Evolutionary conservation across 2,329 filamentous ascomycete genomes (phyloP).

Genomic region (Cladosporium velox): DNA sequence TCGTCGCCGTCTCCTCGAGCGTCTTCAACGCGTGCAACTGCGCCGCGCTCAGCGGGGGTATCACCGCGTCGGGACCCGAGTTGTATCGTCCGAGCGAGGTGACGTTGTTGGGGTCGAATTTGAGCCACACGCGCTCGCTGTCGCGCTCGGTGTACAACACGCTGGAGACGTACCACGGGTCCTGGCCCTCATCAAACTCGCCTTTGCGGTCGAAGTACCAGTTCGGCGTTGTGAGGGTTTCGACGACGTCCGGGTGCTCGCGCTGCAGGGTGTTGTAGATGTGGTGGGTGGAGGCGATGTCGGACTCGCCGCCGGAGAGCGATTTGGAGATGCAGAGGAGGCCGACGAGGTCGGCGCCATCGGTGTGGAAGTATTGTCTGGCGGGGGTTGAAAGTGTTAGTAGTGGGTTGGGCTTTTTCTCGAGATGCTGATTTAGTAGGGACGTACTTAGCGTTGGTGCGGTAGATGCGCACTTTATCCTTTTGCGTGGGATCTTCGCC

Average conservation of each 20-base stretch:
- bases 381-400: conserved; percentile 34
- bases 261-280: conserved; percentile 76
- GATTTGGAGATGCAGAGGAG: conserved; percentile 76
- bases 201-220: conserved; percentile 93
- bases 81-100: conserved; percentile 73
- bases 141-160: conserved; percentile 75
- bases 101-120: conserved; percentile 88
- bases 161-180: conserved; percentile 70
- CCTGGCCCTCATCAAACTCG: conserved; percentile 69
- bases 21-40: conserved; percentile 67
- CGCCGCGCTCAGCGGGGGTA: conserved; percentile 67
- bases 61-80: conserved; percentile 63
- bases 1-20: conserved; percentile 71
- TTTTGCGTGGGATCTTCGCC: conserved; percentile 77
- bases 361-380: conserved; percentile 78
- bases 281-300: conserved; percentile 73
- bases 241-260: conserved; percentile 73
- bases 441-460: conserved; percentile 64
- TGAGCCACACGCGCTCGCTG: conserved; percentile 69
- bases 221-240: conserved; percentile 70
- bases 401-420: too few relatives aligned
- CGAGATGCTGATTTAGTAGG: neutral
- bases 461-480: conserved; percentile 82
- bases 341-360: conserved; percentile 80
- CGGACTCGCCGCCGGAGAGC: conserved; percentile 76